phyloP scores from a whole-genome alignment of 345 rosid species.

The Gossypium mustelinum region DNA sequence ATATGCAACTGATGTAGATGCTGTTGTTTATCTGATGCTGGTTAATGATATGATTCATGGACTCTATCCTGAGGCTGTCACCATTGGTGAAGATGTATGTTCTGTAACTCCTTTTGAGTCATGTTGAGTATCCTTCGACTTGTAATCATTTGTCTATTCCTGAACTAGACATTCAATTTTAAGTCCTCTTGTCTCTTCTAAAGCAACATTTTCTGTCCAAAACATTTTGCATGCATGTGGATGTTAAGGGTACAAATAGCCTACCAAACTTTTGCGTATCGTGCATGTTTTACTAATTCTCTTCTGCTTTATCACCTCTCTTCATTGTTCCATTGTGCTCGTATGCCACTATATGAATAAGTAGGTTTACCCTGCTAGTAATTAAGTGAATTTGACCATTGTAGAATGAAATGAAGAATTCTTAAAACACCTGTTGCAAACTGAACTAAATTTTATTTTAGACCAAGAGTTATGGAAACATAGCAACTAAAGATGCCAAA shows the following conservation, averaged over 20 bases:
- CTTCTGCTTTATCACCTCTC: not conserved
- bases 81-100: conserved; percentile 87
- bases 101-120: conserved; percentile 6
- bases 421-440: not conserved
- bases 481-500: not conserved
- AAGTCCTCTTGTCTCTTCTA: conserved; percentile 6
- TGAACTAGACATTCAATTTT: not conserved
- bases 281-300: not conserved
- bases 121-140: not conserved
- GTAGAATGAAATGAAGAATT: not conserved
- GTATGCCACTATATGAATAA: not conserved
- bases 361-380: not conserved
- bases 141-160: not conserved
- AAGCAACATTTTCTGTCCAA: not conserved
- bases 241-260: not conserved
- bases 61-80: conserved; percentile 83
- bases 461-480: not conserved
- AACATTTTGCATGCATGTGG: not conserved
- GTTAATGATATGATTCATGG: conserved; percentile 92
- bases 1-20: conserved; percentile 83
- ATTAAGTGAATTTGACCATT: not conserved
- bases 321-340: not conserved
- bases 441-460: not conserved
- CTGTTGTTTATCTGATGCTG: conserved; percentile 87
- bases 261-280: not conserved